Base-by-base conservation (phyloP, 2,329 filamentous ascomycete species). In the Colletotrichum sp. region DNA sequence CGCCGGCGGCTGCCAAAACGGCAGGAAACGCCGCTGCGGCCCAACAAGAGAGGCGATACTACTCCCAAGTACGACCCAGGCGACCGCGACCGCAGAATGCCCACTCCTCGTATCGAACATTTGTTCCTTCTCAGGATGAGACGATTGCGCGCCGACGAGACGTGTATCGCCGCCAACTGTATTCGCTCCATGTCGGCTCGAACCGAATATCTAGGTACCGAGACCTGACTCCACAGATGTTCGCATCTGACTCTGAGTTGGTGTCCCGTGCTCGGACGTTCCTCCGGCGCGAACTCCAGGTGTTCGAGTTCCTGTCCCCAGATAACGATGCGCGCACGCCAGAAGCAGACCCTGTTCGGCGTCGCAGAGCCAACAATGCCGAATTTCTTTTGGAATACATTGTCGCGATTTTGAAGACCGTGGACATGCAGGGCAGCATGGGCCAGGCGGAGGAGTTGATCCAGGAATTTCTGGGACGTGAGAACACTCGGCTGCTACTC, bases 341-440 rank as follows among this genome's bases (percentile, higher is more conserved):
- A 18, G 75, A 75, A n/a, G 57, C 65, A 24, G 77, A 77, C 32
- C 77, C 77, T 6, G 59, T 71, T 15, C 63, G 69, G 18, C 72
- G 72, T 15, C 76, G 77, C 21, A 70, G 91, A 55, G 90, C 90
- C 7, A 93, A 91, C 78, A 96, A 96, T 80, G 91, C 94, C 9
- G 96, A 98, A 81, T 98, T 96, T 77, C 84, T 98, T 13, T 89
- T 98, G 12, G 95, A 98, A 81, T 98, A 98, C 82, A 92, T 98
- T 69, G 86, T 98, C 55, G 94, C 94, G 12, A 94, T 98, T 26
- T 85, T 98, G 75, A 96, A 95, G 82, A 95, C 92, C 1, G 92
- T 97, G 18, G 95, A 98, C 81, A 89, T 96, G 6, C 95, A 95
- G 84, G 94, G 92, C 6, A 95, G 94, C 77, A 90, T 90, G 52